Evolutionary conservation across 306 rosid genomes (phyloP).

Genomic region (Malus sylvestris): DNA sequence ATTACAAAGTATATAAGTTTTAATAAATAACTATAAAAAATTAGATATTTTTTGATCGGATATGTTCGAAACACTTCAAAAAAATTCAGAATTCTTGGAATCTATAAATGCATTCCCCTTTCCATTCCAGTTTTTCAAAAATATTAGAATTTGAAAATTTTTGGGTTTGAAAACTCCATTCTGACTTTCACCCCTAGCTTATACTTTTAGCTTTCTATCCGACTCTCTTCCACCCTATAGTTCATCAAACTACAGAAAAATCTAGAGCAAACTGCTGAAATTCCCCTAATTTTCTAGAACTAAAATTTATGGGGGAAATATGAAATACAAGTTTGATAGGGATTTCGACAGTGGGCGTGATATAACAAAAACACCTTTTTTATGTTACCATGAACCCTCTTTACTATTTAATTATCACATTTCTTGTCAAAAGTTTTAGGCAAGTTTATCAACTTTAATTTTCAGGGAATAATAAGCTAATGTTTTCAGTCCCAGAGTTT

Average conservation of each 20-base stretch:
- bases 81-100: neutral
- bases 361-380: neutral
- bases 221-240: neutral
- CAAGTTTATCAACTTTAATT: neutral
- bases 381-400: neutral
- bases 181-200: neutral
- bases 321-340: too few species aligned
- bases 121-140: too few species aligned
- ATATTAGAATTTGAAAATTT: neutral
- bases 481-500: conserved; percentile 33
- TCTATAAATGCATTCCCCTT: too few species aligned
- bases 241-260: neutral
- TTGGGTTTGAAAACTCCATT: neutral
- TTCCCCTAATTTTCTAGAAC: neutral
- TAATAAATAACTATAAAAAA: too few species aligned
- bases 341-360: neutral
- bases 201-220: too few species aligned
- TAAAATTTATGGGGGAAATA: too few species aligned
- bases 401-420: neutral
- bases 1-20: neutral
- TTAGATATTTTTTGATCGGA: neutral
- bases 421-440: neutral
- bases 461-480: conserved; percentile 40
- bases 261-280: neutral
- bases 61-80: neutral